A percentile compares a stretch with the other conserved stretches of the same genome.
phyloP scores from a whole-genome alignment of 2,329 filamentous ascomycete genomes.

The Botrytis tulipae region DNA sequence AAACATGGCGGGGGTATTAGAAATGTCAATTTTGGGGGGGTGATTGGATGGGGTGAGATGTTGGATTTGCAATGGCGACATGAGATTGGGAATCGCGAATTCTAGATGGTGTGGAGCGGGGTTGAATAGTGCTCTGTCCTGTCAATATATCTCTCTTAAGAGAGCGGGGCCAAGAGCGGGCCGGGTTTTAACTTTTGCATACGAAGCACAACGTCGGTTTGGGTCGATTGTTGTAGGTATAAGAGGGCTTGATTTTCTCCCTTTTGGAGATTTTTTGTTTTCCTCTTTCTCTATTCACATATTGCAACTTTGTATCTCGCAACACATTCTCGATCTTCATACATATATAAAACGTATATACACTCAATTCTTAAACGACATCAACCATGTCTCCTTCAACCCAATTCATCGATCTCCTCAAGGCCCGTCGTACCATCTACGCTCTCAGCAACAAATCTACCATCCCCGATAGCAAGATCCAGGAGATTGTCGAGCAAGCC shows the following conservation, averaged over 20 bases:
- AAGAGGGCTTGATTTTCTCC: neutral
- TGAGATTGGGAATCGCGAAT: neutral
- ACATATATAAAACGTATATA: too few relatives aligned
- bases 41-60: neutral
- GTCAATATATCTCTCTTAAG: neutral
- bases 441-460: constrained; percentile 62
- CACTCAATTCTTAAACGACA: neutral
- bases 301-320: neutral
- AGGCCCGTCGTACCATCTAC: constrained; percentile 69
- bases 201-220: neutral
- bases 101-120: neutral
- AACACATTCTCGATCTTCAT: neutral
- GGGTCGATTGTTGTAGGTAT: neutral
- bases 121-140: neutral
- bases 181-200: neutral
- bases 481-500: constrained; percentile 62
- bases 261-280: neutral
- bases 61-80: neutral
- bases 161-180: neutral
- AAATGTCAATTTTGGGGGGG: neutral
- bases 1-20: neutral
- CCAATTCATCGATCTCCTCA: constrained; percentile 58
- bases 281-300: neutral
- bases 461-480: constrained; percentile 56
- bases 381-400: constrained; percentile 17